phyloP scores from a whole-genome alignment of 2,329 filamentous ascomycete species.

The Colletotrichum aenigma region DNA sequence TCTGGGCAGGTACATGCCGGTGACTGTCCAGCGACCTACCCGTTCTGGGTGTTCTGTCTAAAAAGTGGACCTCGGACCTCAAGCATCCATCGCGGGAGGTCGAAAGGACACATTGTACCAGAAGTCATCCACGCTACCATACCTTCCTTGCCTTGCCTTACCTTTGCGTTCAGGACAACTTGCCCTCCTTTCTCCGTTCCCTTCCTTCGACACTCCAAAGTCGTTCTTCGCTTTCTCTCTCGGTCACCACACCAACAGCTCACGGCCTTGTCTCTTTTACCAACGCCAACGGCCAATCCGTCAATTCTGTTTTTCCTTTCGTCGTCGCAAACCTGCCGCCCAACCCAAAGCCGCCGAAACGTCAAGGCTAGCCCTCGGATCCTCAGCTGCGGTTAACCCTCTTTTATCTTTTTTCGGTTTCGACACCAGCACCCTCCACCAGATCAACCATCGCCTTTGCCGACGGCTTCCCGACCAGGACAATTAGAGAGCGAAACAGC shows the following conservation, averaged over 20 bases:
- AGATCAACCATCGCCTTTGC: neutral
- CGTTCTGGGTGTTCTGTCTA: conserved; percentile 17
- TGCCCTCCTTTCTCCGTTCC: conserved; percentile 2
- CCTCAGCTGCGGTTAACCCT: conserved; percentile 10
- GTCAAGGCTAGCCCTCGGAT: conserved; percentile 18
- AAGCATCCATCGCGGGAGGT: conserved; percentile 18
- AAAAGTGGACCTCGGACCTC: conserved; percentile 19
- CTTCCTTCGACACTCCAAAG: neutral
- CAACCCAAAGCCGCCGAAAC: conserved; percentile 1
- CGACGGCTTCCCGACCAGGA: neutral
- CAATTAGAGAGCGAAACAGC: conserved; percentile 12
- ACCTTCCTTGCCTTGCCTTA: neutral
- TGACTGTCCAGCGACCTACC: conserved; percentile 3
- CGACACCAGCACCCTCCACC: neutral
- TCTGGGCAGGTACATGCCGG: neutral
- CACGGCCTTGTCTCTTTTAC: neutral
- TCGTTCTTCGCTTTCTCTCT: neutral
- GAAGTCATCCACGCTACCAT: conserved; percentile 14
- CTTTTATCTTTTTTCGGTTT: neutral
- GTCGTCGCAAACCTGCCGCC: conserved; percentile 6
- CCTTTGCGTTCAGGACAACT: conserved; percentile 10
- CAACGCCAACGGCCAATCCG: conserved; percentile 9
- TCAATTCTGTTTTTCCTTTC: neutral
- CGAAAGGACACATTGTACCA: conserved; percentile 22
- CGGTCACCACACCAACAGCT: neutral